phyloP scores from a whole-genome alignment of 306 rosid genomes.

The Potentilla sterilis region DNA sequence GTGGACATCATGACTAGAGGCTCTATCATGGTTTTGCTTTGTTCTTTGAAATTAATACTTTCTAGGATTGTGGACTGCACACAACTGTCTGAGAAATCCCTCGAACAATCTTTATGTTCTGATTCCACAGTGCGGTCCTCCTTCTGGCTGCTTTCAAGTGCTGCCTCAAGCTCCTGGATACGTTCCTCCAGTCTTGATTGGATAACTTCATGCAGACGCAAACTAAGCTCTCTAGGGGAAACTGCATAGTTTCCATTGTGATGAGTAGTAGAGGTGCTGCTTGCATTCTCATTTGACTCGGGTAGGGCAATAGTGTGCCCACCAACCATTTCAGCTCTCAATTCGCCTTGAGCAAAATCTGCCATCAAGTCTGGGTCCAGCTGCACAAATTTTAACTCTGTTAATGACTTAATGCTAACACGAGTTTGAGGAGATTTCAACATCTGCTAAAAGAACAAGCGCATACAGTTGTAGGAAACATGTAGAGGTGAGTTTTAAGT shows the following conservation, averaged over 20 bases:
- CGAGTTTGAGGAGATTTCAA: background rate
- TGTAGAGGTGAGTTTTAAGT: background rate
- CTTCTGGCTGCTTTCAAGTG: slow-evolving; percentile 61
- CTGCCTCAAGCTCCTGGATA: slow-evolving; percentile 69
- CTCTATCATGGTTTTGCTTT: slow-evolving; percentile 21
- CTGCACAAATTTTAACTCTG: slow-evolving; percentile 44
- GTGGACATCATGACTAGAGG: slow-evolving; percentile 41
- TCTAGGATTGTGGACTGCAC: slow-evolving; percentile 28
- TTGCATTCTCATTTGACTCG: slow-evolving; percentile 34
- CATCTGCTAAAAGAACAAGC: background rate
- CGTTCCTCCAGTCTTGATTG: slow-evolving; percentile 69
- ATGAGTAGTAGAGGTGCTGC: slow-evolving; percentile 30
- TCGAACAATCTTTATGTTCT: slow-evolving; percentile 31
- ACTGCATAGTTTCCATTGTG: slow-evolving; percentile 60
- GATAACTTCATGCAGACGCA: slow-evolving; percentile 70
- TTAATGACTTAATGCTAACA: slow-evolving; percentile 17
- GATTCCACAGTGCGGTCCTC: slow-evolving; percentile 37
- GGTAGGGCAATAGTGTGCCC: slow-evolving; percentile 20
- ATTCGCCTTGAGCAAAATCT: slow-evolving; percentile 63
- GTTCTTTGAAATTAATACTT: slow-evolving; percentile 26
- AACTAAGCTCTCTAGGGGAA: slow-evolving; percentile 63
- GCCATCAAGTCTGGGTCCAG: slow-evolving; percentile 54
- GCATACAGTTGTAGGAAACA: background rate
- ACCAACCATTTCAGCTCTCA: slow-evolving; percentile 41
- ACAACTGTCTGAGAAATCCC: slow-evolving; percentile 21